These are phyloP conservation scores for Phaeoacremonium minimum DNA, from an alignment of 2,329 filamentous ascomycete genomes.

Conservation along the genomic window DNA sequence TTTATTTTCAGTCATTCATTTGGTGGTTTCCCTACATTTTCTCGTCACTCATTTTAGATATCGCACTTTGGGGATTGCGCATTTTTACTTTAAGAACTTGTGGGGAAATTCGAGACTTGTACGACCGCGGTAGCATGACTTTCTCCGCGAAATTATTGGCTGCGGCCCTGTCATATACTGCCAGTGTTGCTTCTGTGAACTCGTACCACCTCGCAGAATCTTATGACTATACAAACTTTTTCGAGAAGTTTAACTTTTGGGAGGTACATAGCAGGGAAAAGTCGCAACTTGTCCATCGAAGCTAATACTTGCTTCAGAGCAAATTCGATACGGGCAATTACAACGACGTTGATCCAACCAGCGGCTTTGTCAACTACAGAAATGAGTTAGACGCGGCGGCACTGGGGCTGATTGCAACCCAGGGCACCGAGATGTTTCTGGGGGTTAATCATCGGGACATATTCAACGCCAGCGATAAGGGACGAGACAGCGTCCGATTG, in stretches of 20 bases:
- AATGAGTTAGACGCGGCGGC: slow-evolving; percentile 24
- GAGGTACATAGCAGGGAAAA: slow-evolving; percentile 26
- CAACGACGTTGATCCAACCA: slow-evolving; percentile 52
- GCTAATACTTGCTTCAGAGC: no score
- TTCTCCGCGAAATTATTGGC: no score
- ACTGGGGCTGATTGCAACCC: slow-evolving; percentile 26
- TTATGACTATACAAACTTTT: slow-evolving; percentile 40
- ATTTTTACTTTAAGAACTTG: no score
- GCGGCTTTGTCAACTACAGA: slow-evolving; percentile 59
- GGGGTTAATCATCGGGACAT: slow-evolving; percentile 2
- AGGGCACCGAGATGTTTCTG: slow-evolving; percentile 7
- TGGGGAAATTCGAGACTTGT: no score
- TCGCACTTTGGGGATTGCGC: no score
- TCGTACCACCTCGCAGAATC: slow-evolving; percentile 30
- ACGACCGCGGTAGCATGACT: no score
- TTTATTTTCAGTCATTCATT: no score
- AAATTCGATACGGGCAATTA: no score
- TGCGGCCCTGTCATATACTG: background rate
- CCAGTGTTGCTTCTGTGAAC: background rate
- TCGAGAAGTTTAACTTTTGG: slow-evolving; percentile 42
- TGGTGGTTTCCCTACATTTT: no score
- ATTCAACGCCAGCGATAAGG: background rate
- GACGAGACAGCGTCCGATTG: slow-evolving; percentile 5
- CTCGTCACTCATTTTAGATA: no score
- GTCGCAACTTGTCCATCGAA: slow-evolving; percentile 9